Percentiles rank a stretch among this genome's conserved stretches.
Conservation (phyloP, 495 filamentous ascomycete genomes). For the Lasiosphaeris hirsuta region DNA sequence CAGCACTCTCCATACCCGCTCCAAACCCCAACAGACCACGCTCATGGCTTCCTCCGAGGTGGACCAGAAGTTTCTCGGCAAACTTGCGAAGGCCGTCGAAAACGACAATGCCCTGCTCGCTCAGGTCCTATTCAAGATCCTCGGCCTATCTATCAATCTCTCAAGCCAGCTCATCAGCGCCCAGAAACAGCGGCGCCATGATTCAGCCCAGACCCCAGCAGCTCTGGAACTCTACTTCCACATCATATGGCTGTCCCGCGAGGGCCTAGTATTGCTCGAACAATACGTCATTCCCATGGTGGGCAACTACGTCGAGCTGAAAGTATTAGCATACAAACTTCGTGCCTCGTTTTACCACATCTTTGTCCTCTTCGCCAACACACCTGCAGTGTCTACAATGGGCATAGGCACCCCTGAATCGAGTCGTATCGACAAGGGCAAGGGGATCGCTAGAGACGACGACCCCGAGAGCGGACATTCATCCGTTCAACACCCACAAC, state of each 20-base stretch:
- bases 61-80: slow-evolving; percentile 92
- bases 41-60: slow-evolving; percentile 92
- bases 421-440: slow-evolving; percentile 42
- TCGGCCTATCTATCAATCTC: slow-evolving; percentile 86
- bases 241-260: slow-evolving; percentile 92
- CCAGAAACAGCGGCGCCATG: slow-evolving; percentile 76
- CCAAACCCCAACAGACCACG: background rate
- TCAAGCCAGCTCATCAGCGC: slow-evolving; percentile 80
- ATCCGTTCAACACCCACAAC: slow-evolving; percentile 41
- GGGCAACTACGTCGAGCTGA: slow-evolving; percentile 65
- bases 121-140: slow-evolving; percentile 78
- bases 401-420: slow-evolving; percentile 33
- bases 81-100: slow-evolving; percentile 72
- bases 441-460: slow-evolving; percentile 38
- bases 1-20: background rate
- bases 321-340: slow-evolving; percentile 86
- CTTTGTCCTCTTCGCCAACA: slow-evolving; percentile 92
- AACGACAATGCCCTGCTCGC: slow-evolving; percentile 72
- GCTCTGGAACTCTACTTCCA: slow-evolving; percentile 83
- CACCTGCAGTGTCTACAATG: slow-evolving; percentile 44
- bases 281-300: slow-evolving; percentile 82
- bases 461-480: slow-evolving; percentile 20
- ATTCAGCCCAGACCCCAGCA: slow-evolving; percentile 73
- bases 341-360: slow-evolving; percentile 94
- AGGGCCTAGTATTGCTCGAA: slow-evolving; percentile 83